Evolutionary conservation across 495 filamentous ascomycete genomes (phyloP).

Genomic region (Penicillium robsamsonii): DNA sequence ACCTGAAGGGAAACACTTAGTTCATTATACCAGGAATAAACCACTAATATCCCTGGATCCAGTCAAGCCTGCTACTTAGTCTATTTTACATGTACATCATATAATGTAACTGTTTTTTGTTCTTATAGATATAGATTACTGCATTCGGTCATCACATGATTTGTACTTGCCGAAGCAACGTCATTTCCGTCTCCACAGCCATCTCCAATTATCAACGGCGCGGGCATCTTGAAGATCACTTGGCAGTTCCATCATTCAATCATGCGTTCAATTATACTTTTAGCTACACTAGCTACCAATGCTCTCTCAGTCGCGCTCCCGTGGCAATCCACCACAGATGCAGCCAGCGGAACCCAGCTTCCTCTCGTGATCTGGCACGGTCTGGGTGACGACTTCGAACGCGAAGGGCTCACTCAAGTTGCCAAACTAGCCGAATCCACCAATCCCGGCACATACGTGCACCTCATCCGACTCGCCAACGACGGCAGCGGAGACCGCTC

Average conservation of each 20-base stretch:
- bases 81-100: background rate
- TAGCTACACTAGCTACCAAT: conserved; percentile 17
- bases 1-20: background rate
- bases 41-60: background rate
- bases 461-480: conserved; percentile 74
- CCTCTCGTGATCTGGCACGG: conserved; percentile 96
- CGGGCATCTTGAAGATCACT: background rate
- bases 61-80: background rate
- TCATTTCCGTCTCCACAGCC: conserved; percentile 5
- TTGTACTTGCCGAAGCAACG: background rate
- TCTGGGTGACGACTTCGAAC: conserved; percentile 65
- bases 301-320: conserved; percentile 21
- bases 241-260: background rate
- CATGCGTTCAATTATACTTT: conserved; percentile 16
- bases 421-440: conserved; percentile 64
- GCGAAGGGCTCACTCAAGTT: conserved; percentile 67
- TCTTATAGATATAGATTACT: background rate
- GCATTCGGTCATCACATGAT: conserved; percentile 6
- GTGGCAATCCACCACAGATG: background rate
- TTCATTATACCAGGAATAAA: background rate
- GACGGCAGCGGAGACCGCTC: conserved; percentile 65
- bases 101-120: background rate
- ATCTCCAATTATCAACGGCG: conserved; percentile 1
- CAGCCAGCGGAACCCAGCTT: conserved; percentile 49
- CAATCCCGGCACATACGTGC: conserved; percentile 81